These are phyloP conservation scores for Gaeumannomyces sp. DNA, from an alignment of 2,329 filamentous ascomycete genomes.

Conservation along the genomic window DNA sequence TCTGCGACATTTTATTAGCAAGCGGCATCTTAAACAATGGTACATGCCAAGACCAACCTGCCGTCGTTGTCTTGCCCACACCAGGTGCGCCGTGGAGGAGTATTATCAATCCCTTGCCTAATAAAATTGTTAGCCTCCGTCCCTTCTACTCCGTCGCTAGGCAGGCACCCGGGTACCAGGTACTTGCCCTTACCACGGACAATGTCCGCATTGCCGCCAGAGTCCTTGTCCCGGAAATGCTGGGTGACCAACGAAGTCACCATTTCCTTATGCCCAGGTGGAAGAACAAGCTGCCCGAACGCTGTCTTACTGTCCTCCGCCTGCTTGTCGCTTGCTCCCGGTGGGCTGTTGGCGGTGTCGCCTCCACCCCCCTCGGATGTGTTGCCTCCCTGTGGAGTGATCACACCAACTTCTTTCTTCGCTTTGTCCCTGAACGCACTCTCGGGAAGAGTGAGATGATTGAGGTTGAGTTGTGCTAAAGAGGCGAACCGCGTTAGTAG, in stretches of 20 bases:
- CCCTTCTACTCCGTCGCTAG: too few relatives aligned
- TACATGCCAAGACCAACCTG: slow-evolving; percentile 14
- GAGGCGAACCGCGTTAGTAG: not conserved
- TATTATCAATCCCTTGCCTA: slow-evolving; percentile 23
- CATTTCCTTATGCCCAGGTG: slow-evolving; percentile 21
- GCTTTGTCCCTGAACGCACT: too few relatives aligned
- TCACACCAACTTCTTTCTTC: not conserved
- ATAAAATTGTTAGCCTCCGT: too few relatives aligned
- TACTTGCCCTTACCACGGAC: slow-evolving; percentile 21
- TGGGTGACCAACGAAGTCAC: slow-evolving; percentile 24
- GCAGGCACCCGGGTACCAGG: too few relatives aligned
- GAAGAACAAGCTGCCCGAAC: slow-evolving; percentile 23
- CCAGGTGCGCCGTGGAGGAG: slow-evolving; percentile 27
- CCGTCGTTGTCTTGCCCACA: slow-evolving; percentile 28
- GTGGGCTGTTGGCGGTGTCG: slow-evolving; percentile 9
- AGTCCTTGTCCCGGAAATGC: slow-evolving; percentile 24
- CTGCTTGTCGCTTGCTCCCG: too few relatives aligned
- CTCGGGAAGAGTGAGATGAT: slow-evolving; percentile 7
- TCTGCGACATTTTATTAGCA: slow-evolving; percentile 12
- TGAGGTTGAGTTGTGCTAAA: slow-evolving; percentile 15
- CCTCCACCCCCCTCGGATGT: not conserved
- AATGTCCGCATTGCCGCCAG: slow-evolving; percentile 22
- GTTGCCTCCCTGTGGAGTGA: not conserved
- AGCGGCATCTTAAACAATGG: not conserved
- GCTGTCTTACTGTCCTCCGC: slow-evolving; percentile 8